phyloP scores from a whole-genome alignment of 345 rosid species.

The Salix brachista region DNA sequence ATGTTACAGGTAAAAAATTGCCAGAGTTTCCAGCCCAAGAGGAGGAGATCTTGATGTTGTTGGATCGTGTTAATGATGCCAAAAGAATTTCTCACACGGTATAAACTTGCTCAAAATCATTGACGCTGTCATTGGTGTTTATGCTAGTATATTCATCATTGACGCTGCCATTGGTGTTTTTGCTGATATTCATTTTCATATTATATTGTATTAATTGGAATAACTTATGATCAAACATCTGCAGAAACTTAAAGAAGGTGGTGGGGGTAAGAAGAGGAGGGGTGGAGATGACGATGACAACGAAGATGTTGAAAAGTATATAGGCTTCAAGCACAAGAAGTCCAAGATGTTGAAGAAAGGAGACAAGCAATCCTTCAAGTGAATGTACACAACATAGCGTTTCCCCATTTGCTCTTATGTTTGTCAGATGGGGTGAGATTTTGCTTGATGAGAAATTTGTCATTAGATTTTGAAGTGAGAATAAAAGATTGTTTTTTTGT shows the following conservation, averaged over 20 bases:
- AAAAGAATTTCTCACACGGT: slow-evolving; percentile 61
- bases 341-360: slow-evolving; percentile 13
- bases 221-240: not conserved
- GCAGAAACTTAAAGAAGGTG: slow-evolving; percentile 61
- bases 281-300: slow-evolving; percentile 50
- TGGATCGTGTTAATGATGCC: slow-evolving; percentile 65
- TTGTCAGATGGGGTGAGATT: no score
- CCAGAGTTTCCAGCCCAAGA: slow-evolving; percentile 67
- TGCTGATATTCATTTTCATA: not conserved
- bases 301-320: slow-evolving; percentile 52
- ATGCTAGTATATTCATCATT: not conserved
- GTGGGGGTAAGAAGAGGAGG: slow-evolving; percentile 44
- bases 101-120: slow-evolving; percentile 11
- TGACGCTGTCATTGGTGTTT: not conserved
- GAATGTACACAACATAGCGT: no score
- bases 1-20: slow-evolving; percentile 63
- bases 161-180: not conserved
- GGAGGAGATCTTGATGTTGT: slow-evolving; percentile 67
- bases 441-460: no score
- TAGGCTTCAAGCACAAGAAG: slow-evolving; percentile 43
- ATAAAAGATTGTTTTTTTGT: no score
- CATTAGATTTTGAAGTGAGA: no score
- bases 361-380: no score
- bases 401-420: no score
- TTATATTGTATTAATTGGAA: not conserved